Base-by-base conservation (phyloP, 2,329 filamentous ascomycete species). In the Trichoderma gracile region DNA sequence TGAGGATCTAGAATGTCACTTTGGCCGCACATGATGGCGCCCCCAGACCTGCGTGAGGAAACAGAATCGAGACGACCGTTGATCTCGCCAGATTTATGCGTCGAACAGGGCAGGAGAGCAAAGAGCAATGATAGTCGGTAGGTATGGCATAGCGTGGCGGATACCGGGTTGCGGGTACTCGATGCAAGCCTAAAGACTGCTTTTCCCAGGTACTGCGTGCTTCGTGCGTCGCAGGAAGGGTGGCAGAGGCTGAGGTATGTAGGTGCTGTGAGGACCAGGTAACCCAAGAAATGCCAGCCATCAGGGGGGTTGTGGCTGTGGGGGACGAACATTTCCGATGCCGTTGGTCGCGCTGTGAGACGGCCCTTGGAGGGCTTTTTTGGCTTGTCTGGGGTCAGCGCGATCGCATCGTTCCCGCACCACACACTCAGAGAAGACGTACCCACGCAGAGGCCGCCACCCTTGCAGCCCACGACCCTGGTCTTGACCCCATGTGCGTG, bases 351-450 rank as follows among this genome's bases (percentile, higher is more conserved):
- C 33, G 50, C 38, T 60, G 63, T 40, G 52, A 50, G 43, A 45
- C n/a, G 25, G 47, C 58, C 58, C 64, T 63, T 63, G 63, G 25
- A 23, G 42, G 54, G 33, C 40, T 47, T 49, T 47, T 58, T 46
- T 61, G 47, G 67, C 49, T 27, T 52, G 46, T 65, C 63, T 65
- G 67, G 67, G 67, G 65, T 68, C 58, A 61, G 58, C 58, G 45
- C 63, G 64, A 65, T 65, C 64, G 57, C 55, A 68, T 68, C 67
- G 67, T 59, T 67, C 67, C 67, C 67, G 67, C 65, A 67, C 67
- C 65, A 64, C 65, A 65, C 67, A 68, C 67, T 66, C 67, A 59
- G 40, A 59, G 47, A 27, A 47, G 25, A 46, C 23, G 58, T 61
- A 50, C 49, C 27, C 63, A 56, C 63, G 55, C 64, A 56, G 9